phyloP scores from a whole-genome alignment of 176 grass and related monocot genomes.

The Musa beccarii region DNA sequence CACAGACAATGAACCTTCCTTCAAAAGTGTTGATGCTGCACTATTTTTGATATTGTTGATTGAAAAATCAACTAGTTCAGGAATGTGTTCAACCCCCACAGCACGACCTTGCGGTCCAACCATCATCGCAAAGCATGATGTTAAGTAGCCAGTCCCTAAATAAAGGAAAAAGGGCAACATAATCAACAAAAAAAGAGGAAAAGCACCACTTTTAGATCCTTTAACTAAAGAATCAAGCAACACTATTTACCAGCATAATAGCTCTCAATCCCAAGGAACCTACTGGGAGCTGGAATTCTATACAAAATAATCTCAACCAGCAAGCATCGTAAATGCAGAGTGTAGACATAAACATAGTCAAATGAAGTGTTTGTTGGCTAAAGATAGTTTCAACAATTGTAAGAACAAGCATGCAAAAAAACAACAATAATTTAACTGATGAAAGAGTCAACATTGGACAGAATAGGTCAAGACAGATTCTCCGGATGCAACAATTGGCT shows the following conservation, averaged over 20 bases:
- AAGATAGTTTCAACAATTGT: not conserved
- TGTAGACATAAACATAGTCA: too few relatives aligned
- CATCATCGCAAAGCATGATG: constrained; percentile 3
- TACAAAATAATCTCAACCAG: too few relatives aligned
- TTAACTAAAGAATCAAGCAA: too few relatives aligned
- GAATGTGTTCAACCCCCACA: constrained; percentile 7
- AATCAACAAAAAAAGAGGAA: too few relatives aligned
- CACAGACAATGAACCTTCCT: not conserved
- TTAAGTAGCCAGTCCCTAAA: constrained; percentile 5
- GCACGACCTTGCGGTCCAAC: constrained; percentile 7
- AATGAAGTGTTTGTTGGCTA: not conserved
- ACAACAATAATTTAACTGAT: not conserved
- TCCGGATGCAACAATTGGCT: not conserved
- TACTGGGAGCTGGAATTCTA: too few relatives aligned
- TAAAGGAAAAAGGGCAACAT: not conserved
- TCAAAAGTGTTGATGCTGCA: constrained; percentile 2
- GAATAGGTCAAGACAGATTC: not conserved
- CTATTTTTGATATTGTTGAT: constrained; percentile 6
- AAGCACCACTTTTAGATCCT: too few relatives aligned
- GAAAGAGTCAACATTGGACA: not conserved
- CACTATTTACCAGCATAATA: too few relatives aligned
- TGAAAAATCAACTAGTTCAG: constrained; percentile 3
- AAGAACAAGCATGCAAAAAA: not conserved
- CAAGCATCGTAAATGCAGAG: too few relatives aligned
- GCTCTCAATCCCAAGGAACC: too few relatives aligned